Percentiles rank a stretch among this genome's conserved stretches.
phyloP scores from a whole-genome alignment of 768 basidiomycete genomes.

The Mycena capillaripes region DNA sequence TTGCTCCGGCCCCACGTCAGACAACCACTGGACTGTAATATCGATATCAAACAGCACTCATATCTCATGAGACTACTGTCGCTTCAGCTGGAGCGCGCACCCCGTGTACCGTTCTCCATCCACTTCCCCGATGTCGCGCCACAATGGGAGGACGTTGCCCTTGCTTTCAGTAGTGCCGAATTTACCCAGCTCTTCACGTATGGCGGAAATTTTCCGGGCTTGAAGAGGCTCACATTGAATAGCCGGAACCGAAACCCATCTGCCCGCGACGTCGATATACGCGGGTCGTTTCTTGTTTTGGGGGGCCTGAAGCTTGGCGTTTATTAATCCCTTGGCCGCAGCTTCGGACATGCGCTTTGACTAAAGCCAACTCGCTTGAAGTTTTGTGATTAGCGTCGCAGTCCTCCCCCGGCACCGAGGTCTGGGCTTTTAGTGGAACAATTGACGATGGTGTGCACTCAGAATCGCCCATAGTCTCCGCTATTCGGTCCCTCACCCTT shows the following conservation, averaged over 20 bases:
- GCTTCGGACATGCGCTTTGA: not conserved
- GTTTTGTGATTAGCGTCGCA: not conserved
- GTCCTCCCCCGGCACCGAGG: not conserved
- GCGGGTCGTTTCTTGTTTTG: not conserved
- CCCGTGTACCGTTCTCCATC: not conserved
- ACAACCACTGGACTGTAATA: not conserved
- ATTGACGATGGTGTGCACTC: not conserved
- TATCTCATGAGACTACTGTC: not conserved
- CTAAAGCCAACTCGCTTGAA: not conserved
- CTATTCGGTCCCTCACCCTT: slow-evolving; percentile 1
- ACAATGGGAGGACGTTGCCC: slow-evolving; percentile 7
- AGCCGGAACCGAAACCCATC: not conserved
- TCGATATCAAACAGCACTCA: not conserved
- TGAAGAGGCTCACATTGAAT: not conserved
- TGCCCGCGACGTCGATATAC: not conserved
- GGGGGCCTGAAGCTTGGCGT: not conserved
- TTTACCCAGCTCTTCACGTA: not conserved
- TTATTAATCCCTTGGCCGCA: slow-evolving; percentile 12
- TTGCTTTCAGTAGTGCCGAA: not conserved
- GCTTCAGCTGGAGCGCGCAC: not conserved
- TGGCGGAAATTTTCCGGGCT: not conserved
- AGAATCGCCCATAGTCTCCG: not conserved
- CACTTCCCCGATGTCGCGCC: not conserved
- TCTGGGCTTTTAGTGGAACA: not conserved
- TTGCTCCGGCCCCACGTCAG: not conserved